Evolutionary conservation across 2,329 filamentous ascomycete species (phyloP).

Genomic region (Fusarium sp.): DNA sequence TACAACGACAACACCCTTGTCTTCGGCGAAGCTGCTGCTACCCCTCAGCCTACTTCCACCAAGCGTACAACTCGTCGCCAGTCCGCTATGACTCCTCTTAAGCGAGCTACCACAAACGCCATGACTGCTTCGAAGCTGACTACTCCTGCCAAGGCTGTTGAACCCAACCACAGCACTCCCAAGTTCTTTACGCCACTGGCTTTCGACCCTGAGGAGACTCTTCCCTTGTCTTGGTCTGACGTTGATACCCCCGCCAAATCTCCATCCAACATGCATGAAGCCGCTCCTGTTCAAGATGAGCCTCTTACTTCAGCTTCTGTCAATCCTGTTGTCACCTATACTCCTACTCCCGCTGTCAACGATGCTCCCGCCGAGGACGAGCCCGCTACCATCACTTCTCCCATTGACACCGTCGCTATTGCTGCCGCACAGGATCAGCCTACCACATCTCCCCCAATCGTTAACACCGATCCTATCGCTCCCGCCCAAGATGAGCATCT

Average conservation of each 20-base stretch:
- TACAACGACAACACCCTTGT: slow-evolving; percentile 17
- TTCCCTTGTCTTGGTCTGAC: background rate
- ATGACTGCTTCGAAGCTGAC: background rate
- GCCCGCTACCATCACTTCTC: background rate
- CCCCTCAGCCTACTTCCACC: background rate
- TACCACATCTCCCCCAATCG: background rate
- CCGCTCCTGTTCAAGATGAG: slow-evolving; percentile 12
- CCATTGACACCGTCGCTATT: background rate
- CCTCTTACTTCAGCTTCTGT: background rate
- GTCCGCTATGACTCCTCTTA: slow-evolving; percentile 8
- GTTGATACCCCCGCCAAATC: background rate
- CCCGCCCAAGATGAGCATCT: background rate
- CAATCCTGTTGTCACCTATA: background rate
- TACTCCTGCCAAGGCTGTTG: background rate
- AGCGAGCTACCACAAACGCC: background rate
- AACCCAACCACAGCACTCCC: background rate
- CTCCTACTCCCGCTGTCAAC: slow-evolving; percentile 1
- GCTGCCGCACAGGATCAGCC: background rate
- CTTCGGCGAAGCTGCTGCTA: background rate
- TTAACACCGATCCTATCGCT: background rate
- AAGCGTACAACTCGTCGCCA: slow-evolving; percentile 9
- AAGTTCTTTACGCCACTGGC: background rate
- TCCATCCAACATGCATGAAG: background rate
- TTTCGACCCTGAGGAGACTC: background rate
- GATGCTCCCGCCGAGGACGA: slow-evolving; percentile 20